Base-by-base conservation (phyloP, 768 basidiomycete species). In the Leccinum aurantiacum region DNA sequence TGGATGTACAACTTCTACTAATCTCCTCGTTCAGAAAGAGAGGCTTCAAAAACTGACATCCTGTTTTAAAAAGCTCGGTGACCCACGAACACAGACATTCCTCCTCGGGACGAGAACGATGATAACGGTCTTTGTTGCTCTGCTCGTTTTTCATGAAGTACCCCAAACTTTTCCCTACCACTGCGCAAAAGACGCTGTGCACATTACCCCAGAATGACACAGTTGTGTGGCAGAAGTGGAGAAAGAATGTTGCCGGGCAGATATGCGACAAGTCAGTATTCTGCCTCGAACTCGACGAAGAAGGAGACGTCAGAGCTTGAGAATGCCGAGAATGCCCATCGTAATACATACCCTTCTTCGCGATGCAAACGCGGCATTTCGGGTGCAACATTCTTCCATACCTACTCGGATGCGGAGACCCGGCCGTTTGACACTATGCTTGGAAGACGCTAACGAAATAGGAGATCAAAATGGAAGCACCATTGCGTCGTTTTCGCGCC, bases 1-100 rank as follows among this genome's bases (percentile, higher is more conserved):
- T 76, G 75, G 76, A 24, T 29, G 4, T 75, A 77, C 59, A 76
- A 71, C 17, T 67, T 62, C n/a, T 60, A 57, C 19, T 29, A 29
- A 55, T 75, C n/a, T 72, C 73, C 0, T 71, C 67, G 24, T 56
- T 78, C 71, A 74, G 78, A 24, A 64, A 5, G 62, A 65, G 33
- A 52, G 31, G 15, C 49, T 65, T 7, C 66, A 76, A 63, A 59
- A 33, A 33, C 56, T 54, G 17, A 66, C 15, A 37, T 72, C 8
- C 54, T 73, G 37, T 61, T 67, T 67, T 25, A 13, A 29, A 7
- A 62, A 56, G n/a, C 63, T 70, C 1, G 52, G 59, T 6, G 9
- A 58, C 41, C 68, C 70, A 11, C 29, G 0, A 1, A 55, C 62
- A 19, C 54, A 15, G 11, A 68, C 65, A 33, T 63, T 62, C 38